Evolutionary conservation across 371 early-diverging fungal genomes (phyloP).

Genomic region (Mortierella sp.): DNA sequence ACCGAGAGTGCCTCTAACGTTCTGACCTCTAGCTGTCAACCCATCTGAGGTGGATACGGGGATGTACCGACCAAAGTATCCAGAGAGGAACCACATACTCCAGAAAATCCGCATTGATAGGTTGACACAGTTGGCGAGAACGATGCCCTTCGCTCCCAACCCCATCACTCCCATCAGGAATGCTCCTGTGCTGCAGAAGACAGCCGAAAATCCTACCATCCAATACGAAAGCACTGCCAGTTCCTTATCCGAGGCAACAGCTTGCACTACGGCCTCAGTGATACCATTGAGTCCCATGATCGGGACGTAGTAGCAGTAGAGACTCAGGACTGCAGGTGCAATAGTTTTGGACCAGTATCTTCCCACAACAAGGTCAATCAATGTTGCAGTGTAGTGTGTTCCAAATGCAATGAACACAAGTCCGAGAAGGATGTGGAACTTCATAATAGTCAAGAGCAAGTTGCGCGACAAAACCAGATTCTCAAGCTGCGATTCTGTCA

Average conservation of each 20-base stretch:
- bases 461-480: conserved; percentile 59
- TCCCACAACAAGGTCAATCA: conserved; percentile 81
- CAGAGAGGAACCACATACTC: conserved; percentile 73
- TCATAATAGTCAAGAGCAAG: conserved; percentile 73
- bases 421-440: conserved; percentile 84
- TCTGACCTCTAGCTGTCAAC: neutral
- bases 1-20: neutral
- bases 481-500: conserved; percentile 20
- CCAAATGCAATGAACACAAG: conserved; percentile 86
- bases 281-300: conserved; percentile 96
- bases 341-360: conserved; percentile 67
- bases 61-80: conserved; percentile 62
- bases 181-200: conserved; percentile 72
- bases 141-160: conserved; percentile 82
- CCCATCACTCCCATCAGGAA: conserved; percentile 67
- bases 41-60: conserved; percentile 1
- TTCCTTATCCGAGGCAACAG: conserved; percentile 76
- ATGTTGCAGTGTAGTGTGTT: conserved; percentile 80
- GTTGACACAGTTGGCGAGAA: conserved; percentile 89
- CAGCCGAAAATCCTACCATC: conserved; percentile 82
- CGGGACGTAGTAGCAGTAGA: conserved; percentile 92
- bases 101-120: conserved; percentile 82
- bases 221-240: conserved; percentile 72
- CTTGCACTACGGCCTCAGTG: conserved; percentile 93
- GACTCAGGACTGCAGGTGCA: conserved; percentile 69